Conservation (phyloP, 768 basidiomycete species). For the Hirschioporus abietinus region DNA sequence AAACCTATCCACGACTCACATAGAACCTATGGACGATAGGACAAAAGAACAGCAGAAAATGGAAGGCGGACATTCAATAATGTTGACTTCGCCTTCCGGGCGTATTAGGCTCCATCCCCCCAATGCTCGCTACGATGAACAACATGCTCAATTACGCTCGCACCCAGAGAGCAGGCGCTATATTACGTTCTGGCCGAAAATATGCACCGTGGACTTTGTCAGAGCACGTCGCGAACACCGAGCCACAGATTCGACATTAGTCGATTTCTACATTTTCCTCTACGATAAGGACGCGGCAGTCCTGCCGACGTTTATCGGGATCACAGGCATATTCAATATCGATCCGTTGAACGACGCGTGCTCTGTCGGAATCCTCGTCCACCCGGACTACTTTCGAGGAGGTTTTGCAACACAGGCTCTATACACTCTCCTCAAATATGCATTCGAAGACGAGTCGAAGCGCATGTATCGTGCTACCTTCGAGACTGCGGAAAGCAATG, state of each 20-base stretch:
- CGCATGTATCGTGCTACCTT: conserved; percentile 2
- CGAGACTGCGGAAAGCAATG: background rate
- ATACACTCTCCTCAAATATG: background rate
- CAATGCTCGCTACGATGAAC: background rate
- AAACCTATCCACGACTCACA: background rate
- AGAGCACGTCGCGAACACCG: background rate
- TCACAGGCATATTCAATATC: conserved; percentile 3
- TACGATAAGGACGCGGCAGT: background rate
- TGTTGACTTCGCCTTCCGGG: background rate
- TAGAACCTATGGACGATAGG: background rate
- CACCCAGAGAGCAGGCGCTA: background rate
- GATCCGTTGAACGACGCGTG: background rate
- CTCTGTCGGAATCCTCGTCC: background rate
- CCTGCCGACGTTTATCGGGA: background rate
- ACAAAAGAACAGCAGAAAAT: background rate
- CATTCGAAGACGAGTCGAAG: background rate
- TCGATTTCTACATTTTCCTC: background rate
- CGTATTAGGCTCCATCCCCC: background rate
- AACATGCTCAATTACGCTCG: background rate
- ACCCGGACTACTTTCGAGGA: conserved; percentile 3
- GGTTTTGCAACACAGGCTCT: background rate
- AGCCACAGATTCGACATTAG: background rate
- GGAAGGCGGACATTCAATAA: background rate
- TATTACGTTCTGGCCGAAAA: background rate
- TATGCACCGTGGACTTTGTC: background rate